Conservation (phyloP, 495 filamentous ascomycete genomes). For the Neurospora sublineolata region DNA sequence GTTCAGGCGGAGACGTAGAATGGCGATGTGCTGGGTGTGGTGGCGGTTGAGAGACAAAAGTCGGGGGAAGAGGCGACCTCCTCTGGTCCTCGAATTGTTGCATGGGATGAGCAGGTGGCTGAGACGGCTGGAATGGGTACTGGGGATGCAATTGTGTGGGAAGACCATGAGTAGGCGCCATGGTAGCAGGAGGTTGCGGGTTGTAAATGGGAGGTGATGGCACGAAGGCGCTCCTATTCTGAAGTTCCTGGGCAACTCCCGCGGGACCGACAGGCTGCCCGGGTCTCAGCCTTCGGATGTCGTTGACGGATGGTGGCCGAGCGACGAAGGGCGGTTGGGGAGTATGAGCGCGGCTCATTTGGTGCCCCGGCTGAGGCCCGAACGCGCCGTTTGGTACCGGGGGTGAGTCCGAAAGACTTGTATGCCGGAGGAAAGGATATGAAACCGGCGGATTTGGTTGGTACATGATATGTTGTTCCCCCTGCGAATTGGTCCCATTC, state of each 20-base stretch:
- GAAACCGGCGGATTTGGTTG: not conserved
- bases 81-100: slow-evolving; percentile 61
- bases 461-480: slow-evolving; percentile 16
- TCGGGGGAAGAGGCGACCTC: slow-evolving; percentile 48
- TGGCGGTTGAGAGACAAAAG: slow-evolving; percentile 36
- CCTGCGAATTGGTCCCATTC: slow-evolving; percentile 56
- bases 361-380: slow-evolving; percentile 28
- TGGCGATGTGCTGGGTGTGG: slow-evolving; percentile 8
- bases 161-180: slow-evolving; percentile 33
- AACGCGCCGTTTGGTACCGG: slow-evolving; percentile 76
- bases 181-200: slow-evolving; percentile 47
- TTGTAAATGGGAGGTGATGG: slow-evolving; percentile 78
- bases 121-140: slow-evolving; percentile 26
- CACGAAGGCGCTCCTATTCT: slow-evolving; percentile 74
- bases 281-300: slow-evolving; percentile 58
- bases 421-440: slow-evolving; percentile 58
- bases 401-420: slow-evolving; percentile 77
- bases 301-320: slow-evolving; percentile 72
- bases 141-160: slow-evolving; percentile 43
- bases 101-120: slow-evolving; percentile 28
- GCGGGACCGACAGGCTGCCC: slow-evolving; percentile 43
- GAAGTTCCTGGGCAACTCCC: not conserved
- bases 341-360: slow-evolving; percentile 56
- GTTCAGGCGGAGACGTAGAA: slow-evolving; percentile 26
- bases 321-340: slow-evolving; percentile 68